phyloP scores from a whole-genome alignment of 2,329 filamentous ascomycete genomes.

The Cryphonectria radicalis region DNA sequence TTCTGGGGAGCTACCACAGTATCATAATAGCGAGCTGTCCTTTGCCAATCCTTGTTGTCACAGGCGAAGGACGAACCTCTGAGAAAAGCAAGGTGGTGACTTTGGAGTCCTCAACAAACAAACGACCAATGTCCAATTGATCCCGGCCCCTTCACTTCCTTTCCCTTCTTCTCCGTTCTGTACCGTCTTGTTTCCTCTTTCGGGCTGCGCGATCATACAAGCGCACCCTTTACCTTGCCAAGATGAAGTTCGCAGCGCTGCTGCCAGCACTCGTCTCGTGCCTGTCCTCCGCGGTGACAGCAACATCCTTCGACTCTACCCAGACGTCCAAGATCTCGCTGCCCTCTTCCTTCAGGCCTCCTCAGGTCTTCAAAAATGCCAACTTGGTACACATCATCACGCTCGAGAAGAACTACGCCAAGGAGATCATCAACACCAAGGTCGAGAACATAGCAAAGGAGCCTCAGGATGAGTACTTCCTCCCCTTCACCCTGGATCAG shows the following conservation, averaged over 20 bases:
- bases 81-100: slow-evolving; percentile 15
- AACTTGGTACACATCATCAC: slow-evolving; percentile 91
- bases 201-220: slow-evolving; percentile 35
- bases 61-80: slow-evolving; percentile 35
- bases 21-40: slow-evolving; percentile 8
- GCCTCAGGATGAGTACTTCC: slow-evolving; percentile 86
- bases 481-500: slow-evolving; percentile 80
- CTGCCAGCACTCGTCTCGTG: slow-evolving; percentile 64
- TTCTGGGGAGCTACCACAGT: background rate
- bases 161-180: slow-evolving; percentile 12
- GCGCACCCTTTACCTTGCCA: slow-evolving; percentile 35
- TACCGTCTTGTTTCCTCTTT: slow-evolving; percentile 11
- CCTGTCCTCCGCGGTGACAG: slow-evolving; percentile 51
- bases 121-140: slow-evolving; percentile 32
- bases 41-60: slow-evolving; percentile 20
- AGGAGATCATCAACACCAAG: slow-evolving; percentile 91
- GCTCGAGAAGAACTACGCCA: slow-evolving; percentile 87
- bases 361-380: slow-evolving; percentile 89
- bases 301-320: slow-evolving; percentile 42
- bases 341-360: slow-evolving; percentile 75
- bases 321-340: slow-evolving; percentile 63
- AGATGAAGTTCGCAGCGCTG: slow-evolving; percentile 55
- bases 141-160: slow-evolving; percentile 19
- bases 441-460: slow-evolving; percentile 83
- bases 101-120: slow-evolving; percentile 13